Evolutionary conservation across 2,329 filamentous ascomycete species (phyloP), one percentile per base, ranked within the genome.

Genomic region (Magnaporthiopsis rhizophila): DNA sequence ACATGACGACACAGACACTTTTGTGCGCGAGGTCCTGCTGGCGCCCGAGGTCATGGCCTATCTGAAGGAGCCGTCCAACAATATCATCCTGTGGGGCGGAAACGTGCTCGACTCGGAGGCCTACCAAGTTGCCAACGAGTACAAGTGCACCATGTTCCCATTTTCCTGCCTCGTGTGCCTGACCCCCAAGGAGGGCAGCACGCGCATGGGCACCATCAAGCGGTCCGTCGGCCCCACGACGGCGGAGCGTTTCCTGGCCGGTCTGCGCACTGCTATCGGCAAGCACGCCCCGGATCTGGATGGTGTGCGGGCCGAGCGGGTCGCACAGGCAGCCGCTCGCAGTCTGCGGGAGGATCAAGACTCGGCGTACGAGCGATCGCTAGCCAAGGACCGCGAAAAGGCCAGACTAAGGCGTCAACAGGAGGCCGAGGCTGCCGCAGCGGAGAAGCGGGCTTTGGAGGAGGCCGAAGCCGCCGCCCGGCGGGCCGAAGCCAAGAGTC

Each of bases 81-180:
- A 94, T 72, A 85, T 97, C 36, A 80, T 98, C 50, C 77, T 99
- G 3, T 99, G 95, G 95, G 92, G 89, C 57, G 95, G 95, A 60
- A 97, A 92, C 69, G 89, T 98, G 0, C 86, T 92, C 67, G 95
- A 99, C 74, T 89, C 92, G 3, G 95, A 99, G 77, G 91, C 94
- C 6, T 98, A 96, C 75, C 92, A 97, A 74, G 92, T 97, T 57
- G 87, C 92, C n/a, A 84, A 86, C 15, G 92, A 93, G 59, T 86
- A 98, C 67, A 88, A 88, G 69, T 95, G 91, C 75, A 96, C 91
- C 65, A 96, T 96, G 73, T 97, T 95, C 71, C 95, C 95, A 12
- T 98, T 96, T 73, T 88, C 90, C 0, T 91, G 89, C 18, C 77
- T 97, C 3, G 88, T 97, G 34, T 93, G 92, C 65, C 89, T 97